Base-by-base conservation (phyloP, 345 rosid genomes). In the Rhizophora apiculata region DNA sequence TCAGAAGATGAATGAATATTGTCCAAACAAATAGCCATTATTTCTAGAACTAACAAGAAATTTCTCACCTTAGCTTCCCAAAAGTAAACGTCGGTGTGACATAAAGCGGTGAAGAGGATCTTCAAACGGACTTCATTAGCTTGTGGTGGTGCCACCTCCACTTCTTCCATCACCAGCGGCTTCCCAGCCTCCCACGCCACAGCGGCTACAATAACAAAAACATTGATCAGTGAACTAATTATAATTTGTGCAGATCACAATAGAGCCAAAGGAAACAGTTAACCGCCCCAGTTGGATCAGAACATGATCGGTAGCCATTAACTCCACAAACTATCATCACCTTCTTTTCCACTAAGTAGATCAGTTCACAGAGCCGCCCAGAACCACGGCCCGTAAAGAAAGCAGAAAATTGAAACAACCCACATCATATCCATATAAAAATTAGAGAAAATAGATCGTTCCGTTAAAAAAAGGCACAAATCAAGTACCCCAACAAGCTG, bases 181-280 rank as follows among this genome's bases (percentile, higher is more conserved):
- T 90, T 92, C 75, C 88, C 96, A 0, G 98, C 87, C 74, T 92
- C 98, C 98, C 98, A 92, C 39, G 95, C 88, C 43, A 92, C 92
- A 8, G 94, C 96, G 52, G 96, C 96, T 92, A 39, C 74, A 68
- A 72, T 36, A 63, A 46, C 46, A 73, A 34, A 7, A n/a, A 2
- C 16, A n/a, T 55, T 5, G 27, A 16, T 55, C 27, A 55, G 21
- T 1, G 8, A 6, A 43, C 4, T 15, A 43, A 43, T 15, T 13
- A 43, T 13, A 18, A 18, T 15, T 43, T 43, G 49, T 24, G 59
- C 59, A 55, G 32, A 56, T 36, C 32, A 49, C 71, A 76, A 13
- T 9, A 61, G 22, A 30, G 6, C 21, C 20, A 3, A 8, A 9
- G 21, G 27, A 55, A 55, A 22, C 29, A 22, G 27, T 9, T 8